Conservation (phyloP, 306 rosid species). For the Acacia melanoxylon region DNA sequence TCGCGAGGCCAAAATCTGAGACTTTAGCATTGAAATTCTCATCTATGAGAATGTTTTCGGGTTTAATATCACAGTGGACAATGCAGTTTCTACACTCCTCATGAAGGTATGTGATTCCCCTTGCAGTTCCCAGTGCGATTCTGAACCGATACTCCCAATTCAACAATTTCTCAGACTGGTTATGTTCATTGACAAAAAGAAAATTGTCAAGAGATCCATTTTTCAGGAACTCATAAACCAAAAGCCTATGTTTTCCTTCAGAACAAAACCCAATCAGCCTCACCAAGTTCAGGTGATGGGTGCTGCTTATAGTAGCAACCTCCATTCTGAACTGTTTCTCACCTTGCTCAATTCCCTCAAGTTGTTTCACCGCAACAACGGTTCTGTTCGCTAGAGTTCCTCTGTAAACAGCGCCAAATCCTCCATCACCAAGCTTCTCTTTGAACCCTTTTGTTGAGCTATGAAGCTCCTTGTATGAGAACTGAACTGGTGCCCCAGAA, state of each 20-base stretch:
- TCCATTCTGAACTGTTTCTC: slow-evolving; percentile 90
- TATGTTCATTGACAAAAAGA: slow-evolving; percentile 48
- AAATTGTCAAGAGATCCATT: slow-evolving; percentile 73
- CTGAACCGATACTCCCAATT: slow-evolving; percentile 71
- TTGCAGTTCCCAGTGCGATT: slow-evolving; percentile 76
- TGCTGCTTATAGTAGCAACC: slow-evolving; percentile 83
- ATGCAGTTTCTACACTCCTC: slow-evolving; percentile 93
- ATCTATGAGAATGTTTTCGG: slow-evolving; percentile 85
- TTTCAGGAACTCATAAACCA: slow-evolving; percentile 87
- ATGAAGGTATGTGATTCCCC: slow-evolving; percentile 86
- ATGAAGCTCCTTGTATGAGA: slow-evolving; percentile 73
- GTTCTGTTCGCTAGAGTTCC: slow-evolving; percentile 71
- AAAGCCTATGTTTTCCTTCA: slow-evolving; percentile 78
- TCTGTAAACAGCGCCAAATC: slow-evolving; percentile 78
- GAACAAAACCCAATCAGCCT: slow-evolving; percentile 91
- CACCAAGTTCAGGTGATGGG: slow-evolving; percentile 90
- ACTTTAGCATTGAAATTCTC: slow-evolving; percentile 71
- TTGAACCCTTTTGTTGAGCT: slow-evolving; percentile 75
- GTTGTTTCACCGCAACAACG: slow-evolving; percentile 80
- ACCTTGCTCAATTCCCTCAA: slow-evolving; percentile 85
- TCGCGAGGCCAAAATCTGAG: slow-evolving; percentile 88
- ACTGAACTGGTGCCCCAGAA: slow-evolving; percentile 88
- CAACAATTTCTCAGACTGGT: slow-evolving; percentile 49
- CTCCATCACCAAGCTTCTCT: slow-evolving; percentile 93
- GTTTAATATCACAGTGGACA: slow-evolving; percentile 87